Base-by-base conservation (phyloP, 176 grass and related monocot genomes). In the Musa schizocarpa region DNA sequence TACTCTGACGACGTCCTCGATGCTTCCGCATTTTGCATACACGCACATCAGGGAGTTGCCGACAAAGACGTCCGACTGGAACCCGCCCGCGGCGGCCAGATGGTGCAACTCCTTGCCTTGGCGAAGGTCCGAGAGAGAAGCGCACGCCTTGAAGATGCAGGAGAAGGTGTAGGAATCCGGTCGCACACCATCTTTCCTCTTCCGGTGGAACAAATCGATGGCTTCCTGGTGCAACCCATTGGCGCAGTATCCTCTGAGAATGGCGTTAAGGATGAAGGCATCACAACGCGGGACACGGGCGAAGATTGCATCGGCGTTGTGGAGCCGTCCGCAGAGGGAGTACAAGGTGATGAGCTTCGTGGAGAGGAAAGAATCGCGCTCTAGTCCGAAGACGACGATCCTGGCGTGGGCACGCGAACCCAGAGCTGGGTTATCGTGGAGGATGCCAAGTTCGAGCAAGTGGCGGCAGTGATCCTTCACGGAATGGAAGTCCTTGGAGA, bases 251-350 rank as follows among this genome's bases (percentile, higher is more conserved):
- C 53, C 78, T 65, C 78, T 73, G 57, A 80, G 73, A 69, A 80
- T 65, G 22, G 78, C 50, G 34, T 80, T 80, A 2, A 80, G 78
- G 13, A 80, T 12, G 78, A 80, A 80, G 69, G 69, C 78, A 49
- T 73, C 53, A 17, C 78, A 53, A 53, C 3, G 1, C 4, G 78
- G 48, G 49, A 53, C 34, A 7, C 29, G n/a, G 21, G 8, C 8
- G 58, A 80, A 73, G 56, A 80, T 51, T 1, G 69, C 21, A 50
- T 11, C 14, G 10, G 78, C 68, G 2, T 48, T 65, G 16, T 52
- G 57, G 5, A 73, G 78, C 16, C 54, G 56, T 23, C 69, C 69
- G 3, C 69, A 73, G 6, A 34, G 34, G 43, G 78, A 80, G 58
- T 80, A 80, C 21, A 73, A 29, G 49, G 69, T 19, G 43, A 80